A percentile compares a stretch with the other conserved stretches of the same genome.
These are phyloP conservation scores for Ustilago vetiveriae DNA, from an alignment of 1,284 basidiomycete genomes.

Conservation along the genomic window DNA sequence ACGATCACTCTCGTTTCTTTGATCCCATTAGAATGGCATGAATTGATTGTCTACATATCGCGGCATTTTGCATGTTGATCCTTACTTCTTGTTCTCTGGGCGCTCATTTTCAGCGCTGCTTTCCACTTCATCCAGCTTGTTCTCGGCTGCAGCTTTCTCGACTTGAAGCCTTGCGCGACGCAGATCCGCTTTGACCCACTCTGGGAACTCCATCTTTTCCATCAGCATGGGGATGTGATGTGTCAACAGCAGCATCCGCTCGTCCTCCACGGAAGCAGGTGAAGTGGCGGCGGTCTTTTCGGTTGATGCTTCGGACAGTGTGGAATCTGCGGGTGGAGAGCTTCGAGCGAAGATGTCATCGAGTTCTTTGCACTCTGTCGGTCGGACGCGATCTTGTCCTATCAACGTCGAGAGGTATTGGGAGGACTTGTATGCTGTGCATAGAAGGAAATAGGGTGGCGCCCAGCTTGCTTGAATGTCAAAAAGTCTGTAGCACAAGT, in stretches of 20 bases:
- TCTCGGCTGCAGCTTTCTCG: slow-evolving; percentile 26
- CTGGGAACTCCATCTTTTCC: slow-evolving; percentile 44
- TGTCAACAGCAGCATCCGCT: slow-evolving; percentile 33
- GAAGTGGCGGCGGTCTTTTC: not conserved
- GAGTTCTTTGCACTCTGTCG: slow-evolving; percentile 49
- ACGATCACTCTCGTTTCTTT: not conserved
- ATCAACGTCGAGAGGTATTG: slow-evolving; percentile 50
- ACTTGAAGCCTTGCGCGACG: slow-evolving; percentile 44
- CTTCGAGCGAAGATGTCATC: slow-evolving; percentile 43
- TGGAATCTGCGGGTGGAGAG: slow-evolving; percentile 5
- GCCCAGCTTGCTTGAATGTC: too few relatives aligned
- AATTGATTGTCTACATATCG: slow-evolving; percentile 1
- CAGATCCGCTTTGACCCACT: slow-evolving; percentile 44
- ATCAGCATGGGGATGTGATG: slow-evolving; percentile 41
- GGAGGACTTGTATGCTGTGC: slow-evolving; percentile 57
- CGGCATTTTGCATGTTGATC: not conserved
- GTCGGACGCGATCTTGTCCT: slow-evolving; percentile 42
- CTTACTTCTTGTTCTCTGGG: slow-evolving; percentile 24
- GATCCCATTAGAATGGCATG: not conserved
- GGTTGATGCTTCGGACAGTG: slow-evolving; percentile 6
- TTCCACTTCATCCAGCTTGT: slow-evolving; percentile 47
- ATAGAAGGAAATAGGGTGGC: not conserved
- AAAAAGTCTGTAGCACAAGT: not conserved
- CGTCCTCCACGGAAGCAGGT: slow-evolving; percentile 14
- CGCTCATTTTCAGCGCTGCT: slow-evolving; percentile 23